Evolutionary conservation across 805 yeast genomes (phyloP).

Genomic region (Isabelozyma rhagii): DNA sequence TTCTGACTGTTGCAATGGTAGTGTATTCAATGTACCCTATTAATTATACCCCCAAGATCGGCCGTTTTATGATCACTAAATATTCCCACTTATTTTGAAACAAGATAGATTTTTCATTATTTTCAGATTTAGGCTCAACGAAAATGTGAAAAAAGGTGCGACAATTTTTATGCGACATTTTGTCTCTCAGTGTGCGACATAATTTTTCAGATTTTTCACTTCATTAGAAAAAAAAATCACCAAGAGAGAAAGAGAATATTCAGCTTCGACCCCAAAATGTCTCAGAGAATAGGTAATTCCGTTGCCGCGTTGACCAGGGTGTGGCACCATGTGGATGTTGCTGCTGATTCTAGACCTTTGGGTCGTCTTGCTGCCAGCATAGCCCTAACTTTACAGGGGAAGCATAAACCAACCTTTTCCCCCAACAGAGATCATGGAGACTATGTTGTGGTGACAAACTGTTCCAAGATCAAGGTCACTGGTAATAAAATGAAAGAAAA

Average conservation of each 20-base stretch:
- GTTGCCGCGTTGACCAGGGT: slow-evolving; percentile 76
- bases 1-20: not conserved
- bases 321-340: slow-evolving; percentile 96
- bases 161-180: not conserved
- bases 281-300: slow-evolving; percentile 42
- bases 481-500: slow-evolving; percentile 82
- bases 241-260: not conserved
- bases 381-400: slow-evolving; percentile 89
- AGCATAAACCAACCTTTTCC: slow-evolving; percentile 89
- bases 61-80: not conserved
- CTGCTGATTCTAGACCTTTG: slow-evolving; percentile 76
- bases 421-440: slow-evolving; percentile 83
- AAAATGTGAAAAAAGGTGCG: not conserved
- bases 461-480: slow-evolving; percentile 74
- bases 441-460: slow-evolving; percentile 94
- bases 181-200: not conserved
- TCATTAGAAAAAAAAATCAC: not conserved
- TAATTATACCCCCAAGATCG: not conserved
- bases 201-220: not conserved
- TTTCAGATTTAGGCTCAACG: not conserved
- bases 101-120: not conserved
- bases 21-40: not conserved
- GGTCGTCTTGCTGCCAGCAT: slow-evolving; percentile 91
- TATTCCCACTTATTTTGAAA: not conserved
- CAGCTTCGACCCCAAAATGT: slow-evolving; percentile 15